Evolutionary conservation across 768 basidiomycete species (phyloP).

Genomic region (Termitomyces sp.): DNA sequence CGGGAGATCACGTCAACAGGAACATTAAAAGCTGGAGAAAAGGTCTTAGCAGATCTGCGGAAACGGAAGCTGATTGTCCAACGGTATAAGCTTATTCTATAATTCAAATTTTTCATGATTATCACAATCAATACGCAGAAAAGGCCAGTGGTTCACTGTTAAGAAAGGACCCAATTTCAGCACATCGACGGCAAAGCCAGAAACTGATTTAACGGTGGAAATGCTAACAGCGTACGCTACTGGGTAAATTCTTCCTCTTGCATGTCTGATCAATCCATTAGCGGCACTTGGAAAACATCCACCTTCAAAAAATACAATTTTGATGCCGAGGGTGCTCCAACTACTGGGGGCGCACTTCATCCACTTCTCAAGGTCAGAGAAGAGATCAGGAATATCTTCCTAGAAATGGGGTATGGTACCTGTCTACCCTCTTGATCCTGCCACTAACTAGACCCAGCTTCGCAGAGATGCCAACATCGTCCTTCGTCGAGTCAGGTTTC

Average conservation of each 20-base stretch:
- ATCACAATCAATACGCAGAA: conserved; percentile 43
- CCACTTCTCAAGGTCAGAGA: conserved; percentile 96
- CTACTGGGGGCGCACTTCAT: conserved; percentile 89
- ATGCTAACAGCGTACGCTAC: conserved; percentile 82
- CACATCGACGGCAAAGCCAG: conserved; percentile 86
- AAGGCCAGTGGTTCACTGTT: conserved; percentile 93
- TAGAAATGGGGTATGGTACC: conserved; percentile 90
- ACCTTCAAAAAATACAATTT: conserved; percentile 99
- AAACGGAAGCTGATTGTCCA: conserved; percentile 88
- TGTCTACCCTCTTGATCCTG: neutral
- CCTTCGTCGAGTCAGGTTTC: conserved; percentile 96
- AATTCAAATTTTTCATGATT: neutral
- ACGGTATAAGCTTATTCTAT: conserved; percentile 44
- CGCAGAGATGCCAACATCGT: conserved; percentile 95
- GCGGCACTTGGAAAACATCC: conserved; percentile 91
- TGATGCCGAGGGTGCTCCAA: conserved; percentile 88
- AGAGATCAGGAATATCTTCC: conserved; percentile 95
- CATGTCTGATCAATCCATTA: conserved; percentile 23
- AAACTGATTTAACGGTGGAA: conserved; percentile 94
- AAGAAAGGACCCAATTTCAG: conserved; percentile 82
- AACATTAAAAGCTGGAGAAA: conserved; percentile 70
- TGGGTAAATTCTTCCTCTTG: neutral
- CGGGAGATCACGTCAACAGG: conserved; percentile 70
- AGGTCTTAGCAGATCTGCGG: conserved; percentile 76
- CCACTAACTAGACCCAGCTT: conserved; percentile 50